Percentiles rank a stretch among this genome's conserved stretches.
Conservation (phyloP, 208 protist genomes). For the Giardia duodenalis region DNA sequence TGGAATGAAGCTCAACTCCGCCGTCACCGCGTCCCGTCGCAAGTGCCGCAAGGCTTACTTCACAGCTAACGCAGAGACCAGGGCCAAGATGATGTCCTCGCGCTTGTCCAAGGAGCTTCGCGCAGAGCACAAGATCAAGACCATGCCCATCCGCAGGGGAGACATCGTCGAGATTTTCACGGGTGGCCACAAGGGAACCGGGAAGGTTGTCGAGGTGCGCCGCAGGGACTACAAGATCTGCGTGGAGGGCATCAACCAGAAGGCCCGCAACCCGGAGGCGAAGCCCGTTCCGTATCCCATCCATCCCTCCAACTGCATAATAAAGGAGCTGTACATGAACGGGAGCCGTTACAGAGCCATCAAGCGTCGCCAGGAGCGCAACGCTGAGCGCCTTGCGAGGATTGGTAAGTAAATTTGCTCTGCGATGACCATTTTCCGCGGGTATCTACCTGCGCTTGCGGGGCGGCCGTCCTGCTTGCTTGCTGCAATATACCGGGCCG, state of each 20-base stretch:
- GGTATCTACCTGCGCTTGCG: no score
- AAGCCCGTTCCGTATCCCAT: constrained; percentile 53
- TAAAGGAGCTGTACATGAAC: constrained; percentile 95
- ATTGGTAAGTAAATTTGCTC: no score
- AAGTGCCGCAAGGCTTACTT: constrained; percentile 96
- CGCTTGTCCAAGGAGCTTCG: constrained; percentile 91
- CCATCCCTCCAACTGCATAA: constrained; percentile 91
- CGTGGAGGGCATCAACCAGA: constrained; percentile 83
- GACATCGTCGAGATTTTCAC: constrained; percentile 82
- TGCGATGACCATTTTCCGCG: no score
- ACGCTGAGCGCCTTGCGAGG: no score
- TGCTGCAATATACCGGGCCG: no score
- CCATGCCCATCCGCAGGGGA: constrained; percentile 92
- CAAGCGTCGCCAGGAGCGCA: background rate
- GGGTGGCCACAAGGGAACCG: constrained; percentile 75
- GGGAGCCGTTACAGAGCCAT: constrained; percentile 61
- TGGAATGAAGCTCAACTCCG: constrained; percentile 33
- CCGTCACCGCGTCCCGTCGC: constrained; percentile 63
- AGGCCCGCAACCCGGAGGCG: constrained; percentile 65
- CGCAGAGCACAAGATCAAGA: constrained; percentile 82
- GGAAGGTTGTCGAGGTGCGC: constrained; percentile 82
- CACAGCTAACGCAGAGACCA: constrained; percentile 75
- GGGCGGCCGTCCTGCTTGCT: no score
- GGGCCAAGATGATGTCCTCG: constrained; percentile 86
- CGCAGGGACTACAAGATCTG: constrained; percentile 97